Evolutionary conservation across 148 eudicot species (phyloP).

Genomic region (Rhododendron henanense): DNA sequence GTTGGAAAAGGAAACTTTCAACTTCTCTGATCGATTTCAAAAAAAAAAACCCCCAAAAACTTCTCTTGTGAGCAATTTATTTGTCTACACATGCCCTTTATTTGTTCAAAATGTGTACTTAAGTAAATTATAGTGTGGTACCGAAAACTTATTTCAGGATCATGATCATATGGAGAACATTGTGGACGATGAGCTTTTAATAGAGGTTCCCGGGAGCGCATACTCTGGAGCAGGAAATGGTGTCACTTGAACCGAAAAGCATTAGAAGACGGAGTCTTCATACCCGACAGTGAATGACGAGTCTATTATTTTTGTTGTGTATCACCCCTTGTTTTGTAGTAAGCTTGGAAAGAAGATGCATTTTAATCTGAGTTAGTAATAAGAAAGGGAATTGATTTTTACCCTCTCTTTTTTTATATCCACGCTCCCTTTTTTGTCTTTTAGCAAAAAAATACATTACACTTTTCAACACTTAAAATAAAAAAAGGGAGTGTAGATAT

Average conservation of each 20-base stretch:
- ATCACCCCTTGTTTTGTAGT: not conserved
- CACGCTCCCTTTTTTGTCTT: no score
- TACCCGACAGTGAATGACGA: constrained; percentile 7
- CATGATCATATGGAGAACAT: constrained; percentile 11
- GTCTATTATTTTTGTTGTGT: not conserved
- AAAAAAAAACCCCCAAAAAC: not conserved
- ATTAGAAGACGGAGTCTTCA: constrained; percentile 10
- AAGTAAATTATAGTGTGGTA: not conserved
- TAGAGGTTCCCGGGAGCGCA: constrained; percentile 75
- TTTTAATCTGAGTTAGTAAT: not conserved
- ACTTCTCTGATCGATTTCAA: not conserved
- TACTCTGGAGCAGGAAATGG: constrained; percentile 34
- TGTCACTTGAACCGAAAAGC: constrained; percentile 9
- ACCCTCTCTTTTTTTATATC: no score
- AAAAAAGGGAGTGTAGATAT: no score
- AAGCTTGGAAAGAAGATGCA: no score
- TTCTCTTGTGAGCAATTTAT: not conserved
- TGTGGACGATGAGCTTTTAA: constrained; percentile 48
- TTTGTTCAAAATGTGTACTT: not conserved
- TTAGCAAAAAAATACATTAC: no score
- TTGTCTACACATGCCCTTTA: not conserved
- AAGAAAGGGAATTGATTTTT: no score
- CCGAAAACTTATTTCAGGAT: constrained; percentile 27
- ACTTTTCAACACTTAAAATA: no score
- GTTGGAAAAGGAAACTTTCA: not conserved